Conservation (phyloP, 768 basidiomycete species). For the Mycena vulgaris region DNA sequence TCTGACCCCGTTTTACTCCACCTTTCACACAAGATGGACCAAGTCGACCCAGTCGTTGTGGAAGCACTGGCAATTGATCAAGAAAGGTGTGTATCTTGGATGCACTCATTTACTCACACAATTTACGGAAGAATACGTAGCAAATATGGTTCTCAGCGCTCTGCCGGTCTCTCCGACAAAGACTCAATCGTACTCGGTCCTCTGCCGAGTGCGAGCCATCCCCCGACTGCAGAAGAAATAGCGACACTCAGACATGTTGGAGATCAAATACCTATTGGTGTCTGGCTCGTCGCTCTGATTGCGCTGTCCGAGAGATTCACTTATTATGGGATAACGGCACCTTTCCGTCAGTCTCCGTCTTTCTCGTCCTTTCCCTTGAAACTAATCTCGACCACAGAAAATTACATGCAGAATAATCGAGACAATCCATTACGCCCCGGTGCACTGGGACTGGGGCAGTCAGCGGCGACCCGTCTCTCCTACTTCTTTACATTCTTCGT, state of each 20-base stretch:
- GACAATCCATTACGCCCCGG: slow-evolving; percentile 28
- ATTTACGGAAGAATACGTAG: too few relatives aligned
- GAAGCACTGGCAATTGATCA: not conserved
- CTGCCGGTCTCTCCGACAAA: not conserved
- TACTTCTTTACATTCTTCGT: slow-evolving; percentile 31
- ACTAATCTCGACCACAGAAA: slow-evolving; percentile 4
- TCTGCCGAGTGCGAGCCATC: not conserved
- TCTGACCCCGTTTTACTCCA: too few relatives aligned
- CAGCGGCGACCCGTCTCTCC: slow-evolving; percentile 24
- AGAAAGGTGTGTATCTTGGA: not conserved
- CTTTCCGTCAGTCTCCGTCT: not conserved
- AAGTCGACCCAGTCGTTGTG: not conserved
- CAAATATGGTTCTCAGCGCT: not conserved
- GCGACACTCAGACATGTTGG: slow-evolving; percentile 5
- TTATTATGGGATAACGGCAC: slow-evolving; percentile 27
- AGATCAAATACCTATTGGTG: slow-evolving; percentile 22
- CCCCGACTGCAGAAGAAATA: slow-evolving; percentile 21
- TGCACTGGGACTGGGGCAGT: slow-evolving; percentile 27
- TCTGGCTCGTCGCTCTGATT: slow-evolving; percentile 31
- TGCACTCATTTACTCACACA: too few relatives aligned
- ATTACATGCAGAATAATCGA: slow-evolving; percentile 27
- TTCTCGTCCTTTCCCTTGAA: not conserved
- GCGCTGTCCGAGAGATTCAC: slow-evolving; percentile 23
- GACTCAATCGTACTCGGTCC: not conserved
- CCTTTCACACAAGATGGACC: not conserved